Evolutionary conservation across 306 rosid species (phyloP).

Genomic region (Urtica urens): DNA sequence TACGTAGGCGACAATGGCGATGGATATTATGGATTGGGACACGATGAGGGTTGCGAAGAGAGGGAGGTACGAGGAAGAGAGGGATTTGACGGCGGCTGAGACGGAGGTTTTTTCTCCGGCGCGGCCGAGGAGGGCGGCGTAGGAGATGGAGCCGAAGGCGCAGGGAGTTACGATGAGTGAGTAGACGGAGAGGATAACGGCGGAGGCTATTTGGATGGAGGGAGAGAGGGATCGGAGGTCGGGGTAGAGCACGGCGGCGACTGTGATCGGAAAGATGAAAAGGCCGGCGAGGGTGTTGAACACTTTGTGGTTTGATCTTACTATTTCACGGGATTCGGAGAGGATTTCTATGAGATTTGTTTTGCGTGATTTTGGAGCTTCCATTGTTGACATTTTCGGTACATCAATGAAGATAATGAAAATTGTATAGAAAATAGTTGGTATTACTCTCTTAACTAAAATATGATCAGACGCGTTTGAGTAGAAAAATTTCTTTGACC

Average conservation of each 20-base stretch:
- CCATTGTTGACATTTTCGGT: too few relatives aligned
- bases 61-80: slow-evolving; percentile 23
- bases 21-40: background rate
- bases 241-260: slow-evolving; percentile 11
- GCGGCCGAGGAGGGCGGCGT: slow-evolving; percentile 23
- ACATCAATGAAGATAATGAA: too few relatives aligned
- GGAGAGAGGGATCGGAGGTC: background rate
- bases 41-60: slow-evolving; percentile 22
- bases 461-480: too few relatives aligned
- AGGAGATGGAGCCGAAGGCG: slow-evolving; percentile 27
- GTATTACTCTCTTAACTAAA: too few relatives aligned
- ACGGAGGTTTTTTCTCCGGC: slow-evolving; percentile 21
- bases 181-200: background rate
- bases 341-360: background rate
- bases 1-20: background rate
- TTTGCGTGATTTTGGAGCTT: too few relatives aligned
- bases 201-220: background rate
- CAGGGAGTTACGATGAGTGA: background rate
- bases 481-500: too few relatives aligned
- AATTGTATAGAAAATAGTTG: too few relatives aligned
- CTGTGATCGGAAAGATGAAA: slow-evolving; percentile 38
- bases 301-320: slow-evolving; percentile 21
- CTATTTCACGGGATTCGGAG: background rate
- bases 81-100: slow-evolving; percentile 24
- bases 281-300: slow-evolving; percentile 26